Evolutionary conservation across 306 rosid species (phyloP).

Genomic region (Cucurbita argyrosperma): DNA sequence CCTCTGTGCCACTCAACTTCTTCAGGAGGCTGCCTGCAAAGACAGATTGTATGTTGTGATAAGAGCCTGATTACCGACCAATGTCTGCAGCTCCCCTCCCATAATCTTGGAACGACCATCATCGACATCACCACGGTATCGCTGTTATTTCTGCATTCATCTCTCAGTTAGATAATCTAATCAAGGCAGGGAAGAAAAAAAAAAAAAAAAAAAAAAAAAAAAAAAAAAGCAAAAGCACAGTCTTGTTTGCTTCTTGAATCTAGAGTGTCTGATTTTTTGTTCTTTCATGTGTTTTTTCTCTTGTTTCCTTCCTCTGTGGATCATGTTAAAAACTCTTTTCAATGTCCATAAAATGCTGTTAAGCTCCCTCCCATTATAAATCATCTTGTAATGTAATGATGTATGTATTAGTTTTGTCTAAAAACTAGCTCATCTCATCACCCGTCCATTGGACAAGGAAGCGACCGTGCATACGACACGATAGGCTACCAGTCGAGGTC

Average conservation of each 20-base stretch:
- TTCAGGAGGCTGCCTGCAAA: slow-evolving; percentile 94
- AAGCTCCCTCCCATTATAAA: background rate
- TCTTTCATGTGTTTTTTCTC: background rate
- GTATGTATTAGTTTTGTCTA: background rate
- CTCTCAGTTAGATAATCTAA: background rate
- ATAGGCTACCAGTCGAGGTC: too few species aligned
- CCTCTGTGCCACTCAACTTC: slow-evolving; percentile 88
- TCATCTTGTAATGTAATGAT: background rate
- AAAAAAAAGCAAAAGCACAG: background rate
- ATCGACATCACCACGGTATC: background rate
- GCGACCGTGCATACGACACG: too few species aligned
- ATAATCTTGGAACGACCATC: background rate
- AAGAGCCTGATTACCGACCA: background rate
- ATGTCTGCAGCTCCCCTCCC: background rate
- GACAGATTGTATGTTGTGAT: slow-evolving; percentile 94
- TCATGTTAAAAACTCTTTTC: background rate
- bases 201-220: background rate
- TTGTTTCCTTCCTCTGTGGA: background rate
- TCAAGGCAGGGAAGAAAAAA: background rate
- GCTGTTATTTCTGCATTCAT: background rate
- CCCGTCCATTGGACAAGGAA: too few species aligned
- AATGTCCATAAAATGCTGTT: background rate
- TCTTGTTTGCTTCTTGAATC: slow-evolving; percentile 2
- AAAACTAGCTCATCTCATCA: background rate
- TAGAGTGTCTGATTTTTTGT: slow-evolving; percentile 3